Evolutionary conservation across 202 grass and related monocot genomes (phyloP), one percentile per base, ranked within the genome.

Genomic region (Carex arenaria): DNA sequence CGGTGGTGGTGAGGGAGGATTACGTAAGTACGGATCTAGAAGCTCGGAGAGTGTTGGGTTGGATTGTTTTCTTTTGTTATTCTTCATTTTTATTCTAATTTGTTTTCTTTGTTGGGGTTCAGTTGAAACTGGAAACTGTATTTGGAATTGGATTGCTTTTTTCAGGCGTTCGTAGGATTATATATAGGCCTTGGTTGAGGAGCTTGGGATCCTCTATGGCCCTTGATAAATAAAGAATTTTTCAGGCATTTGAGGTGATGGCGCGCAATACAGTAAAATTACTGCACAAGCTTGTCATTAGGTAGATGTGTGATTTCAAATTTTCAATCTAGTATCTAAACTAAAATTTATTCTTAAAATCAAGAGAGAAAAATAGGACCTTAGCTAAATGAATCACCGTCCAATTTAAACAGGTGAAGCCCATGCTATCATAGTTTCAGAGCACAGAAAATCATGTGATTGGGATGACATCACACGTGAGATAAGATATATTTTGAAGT

Each of bases 151-250:
- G 38, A 40, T 40, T 40, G 53, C 28, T 57, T 40, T 77, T 4
- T 15, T 54, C 3, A 28, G 52, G 72, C 15, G 23, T 30, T 77
- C 30, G 0, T 19, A 55, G 14, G 55, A 10, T 38, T 36, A 54
- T 79, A 79, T 79, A 79, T 79, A 79, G 51, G 54, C 57, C 62
- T 79, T 55, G 76, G 55, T 62, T 62, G 31, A 69, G 31, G 14
- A 14, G 14, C 2, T 79, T 10, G 28, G 17, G 26, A 60, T 79
- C 3, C 3, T 31, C 5, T 55, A 10, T 56, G 68, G 34, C 31
- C 56, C 0, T 19, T 18, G 18, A n/a, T 34, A 59, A 7, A n/a
- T n/a, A 19, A n/a, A 40, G 34, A 68, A 34, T 8, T 40, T 67
- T n/a, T 68, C 14, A 68, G 32, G 34, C 34, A 40, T 40, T 40